Base-by-base conservation (phyloP, 1,284 basidiomycete genomes). In the Rhodotorula sp. region DNA sequence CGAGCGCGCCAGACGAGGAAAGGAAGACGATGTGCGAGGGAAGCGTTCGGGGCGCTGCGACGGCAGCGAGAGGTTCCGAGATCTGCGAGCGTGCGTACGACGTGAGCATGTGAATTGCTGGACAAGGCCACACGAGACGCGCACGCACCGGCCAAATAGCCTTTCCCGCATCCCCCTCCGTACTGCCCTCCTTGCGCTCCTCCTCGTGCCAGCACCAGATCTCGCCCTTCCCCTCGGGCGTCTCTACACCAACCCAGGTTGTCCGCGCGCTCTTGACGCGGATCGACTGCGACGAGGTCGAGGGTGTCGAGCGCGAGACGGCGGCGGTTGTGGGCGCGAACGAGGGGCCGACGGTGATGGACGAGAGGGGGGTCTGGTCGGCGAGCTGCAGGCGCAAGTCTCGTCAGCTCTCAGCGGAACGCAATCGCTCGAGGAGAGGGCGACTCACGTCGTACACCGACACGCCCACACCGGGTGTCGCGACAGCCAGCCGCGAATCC, bases 181-280 rank as follows among this genome's bases (percentile, higher is more conserved):
- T 66, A 47, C 71, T 73, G 27, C 74, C 74, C 32, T 75, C 74
- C 63, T 69, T 71, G 44, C 69, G 67, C 62, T 75, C 74, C 24
- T 73, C 68, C 62, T 75, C 74, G 22, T 70, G 69, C 71, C 71
- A 75, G 46, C 63, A 65, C 74, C 74, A 75, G 30, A 75, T 66
- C 67, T 75, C 71, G 29, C 67, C 71, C 34, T 64, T 66, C 15
- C 58, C 59, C 9, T 65, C 68, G 19, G 57, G 62, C 2, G 67
- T 67, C 30, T 57, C 13, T 11, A 73, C 68, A 22, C 70, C 74
- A 39, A 75, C 63, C 74, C 74, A 75, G 0, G 74, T 75, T 20
- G 64, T 57, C 11, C 74, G 64, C 10, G 63, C 59, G 46, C 61
- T 62, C 68, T 71, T 73, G n/a, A 71, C 69, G 22, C 71, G 66